Evolutionary conservation across 169 alveolate species (phyloP).

Genomic region (Eimeria acervulina): DNA sequence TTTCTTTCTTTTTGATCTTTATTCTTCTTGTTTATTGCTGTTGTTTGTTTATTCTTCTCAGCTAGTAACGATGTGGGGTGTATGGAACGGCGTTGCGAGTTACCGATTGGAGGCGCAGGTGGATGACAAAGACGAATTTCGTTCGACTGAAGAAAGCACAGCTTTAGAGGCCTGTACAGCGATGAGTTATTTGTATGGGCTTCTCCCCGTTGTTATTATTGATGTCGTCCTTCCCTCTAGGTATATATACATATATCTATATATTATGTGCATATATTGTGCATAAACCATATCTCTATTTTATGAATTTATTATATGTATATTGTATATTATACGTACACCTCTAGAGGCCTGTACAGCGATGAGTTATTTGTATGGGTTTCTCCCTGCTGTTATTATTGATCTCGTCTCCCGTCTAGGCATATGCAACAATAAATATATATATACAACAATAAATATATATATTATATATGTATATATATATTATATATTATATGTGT

Average conservation of each 20-base stretch:
- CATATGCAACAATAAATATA: background rate
- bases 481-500: too few species aligned
- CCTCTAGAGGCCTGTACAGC: constrained; percentile 70
- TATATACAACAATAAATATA: too few species aligned
- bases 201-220: constrained; percentile 53
- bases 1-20: too few species aligned
- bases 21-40: too few species aligned
- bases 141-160: constrained; percentile 29
- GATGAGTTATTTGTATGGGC: constrained; percentile 66
- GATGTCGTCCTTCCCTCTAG: constrained; percentile 74
- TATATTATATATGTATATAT: too few species aligned
- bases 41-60: background rate
- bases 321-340: too few species aligned
- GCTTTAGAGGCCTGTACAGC: constrained; percentile 71
- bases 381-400: constrained; percentile 49
- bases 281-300: too few species aligned
- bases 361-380: constrained; percentile 64
- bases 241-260: constrained; percentile 1
- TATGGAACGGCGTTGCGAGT: constrained; percentile 59
- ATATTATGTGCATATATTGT: too few species aligned
- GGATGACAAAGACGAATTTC: background rate
- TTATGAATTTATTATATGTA: too few species aligned
- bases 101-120: constrained; percentile 15
- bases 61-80: constrained; percentile 76
- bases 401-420: constrained; percentile 76